Evolutionary conservation across 352 stramenopile species (phyloP).

Genomic region (Pythium periplocum): DNA sequence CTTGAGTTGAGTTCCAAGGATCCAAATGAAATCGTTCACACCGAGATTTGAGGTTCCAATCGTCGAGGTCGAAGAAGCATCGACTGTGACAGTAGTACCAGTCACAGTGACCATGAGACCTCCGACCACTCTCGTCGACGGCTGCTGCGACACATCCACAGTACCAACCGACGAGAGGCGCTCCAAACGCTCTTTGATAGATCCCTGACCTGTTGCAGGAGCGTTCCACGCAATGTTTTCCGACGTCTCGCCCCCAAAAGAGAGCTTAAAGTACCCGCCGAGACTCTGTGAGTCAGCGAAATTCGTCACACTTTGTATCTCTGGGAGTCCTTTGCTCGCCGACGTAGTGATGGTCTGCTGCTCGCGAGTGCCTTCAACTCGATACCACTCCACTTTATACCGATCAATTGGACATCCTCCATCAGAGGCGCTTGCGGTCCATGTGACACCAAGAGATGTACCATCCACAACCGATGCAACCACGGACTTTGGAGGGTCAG

Average conservation of each 20-base stretch:
- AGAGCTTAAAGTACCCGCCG: constrained; percentile 61
- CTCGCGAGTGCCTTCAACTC: constrained; percentile 39
- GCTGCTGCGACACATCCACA: constrained; percentile 40
- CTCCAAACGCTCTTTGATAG: constrained; percentile 67
- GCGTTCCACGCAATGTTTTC: constrained; percentile 73
- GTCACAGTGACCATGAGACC: constrained; percentile 31
- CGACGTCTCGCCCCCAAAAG: constrained; percentile 50
- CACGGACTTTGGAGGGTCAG: constrained; percentile 35
- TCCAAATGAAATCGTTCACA: constrained; percentile 39
- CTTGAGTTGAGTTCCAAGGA: constrained; percentile 34
- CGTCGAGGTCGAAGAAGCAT: constrained; percentile 20
- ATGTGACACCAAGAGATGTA: constrained; percentile 45
- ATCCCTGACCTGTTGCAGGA: constrained; percentile 39
- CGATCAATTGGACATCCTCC: constrained; percentile 45
- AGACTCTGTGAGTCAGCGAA: constrained; percentile 57
- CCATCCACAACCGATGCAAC: constrained; percentile 47
- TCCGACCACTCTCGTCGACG: constrained; percentile 37
- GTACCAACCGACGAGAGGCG: constrained; percentile 58
- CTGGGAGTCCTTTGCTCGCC: constrained; percentile 50
- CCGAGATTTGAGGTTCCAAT: constrained; percentile 20
- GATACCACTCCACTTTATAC: constrained; percentile 80
- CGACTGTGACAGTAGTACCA: constrained; percentile 26
- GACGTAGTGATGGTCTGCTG: constrained; percentile 79
- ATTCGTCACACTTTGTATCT: constrained; percentile 52
- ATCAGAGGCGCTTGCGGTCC: constrained; percentile 26